A percentile compares a stretch with the other conserved stretches of the same genome.
phyloP scores from a whole-genome alignment of 2,329 filamentous ascomycete species.

The Fusarium nygamai region DNA sequence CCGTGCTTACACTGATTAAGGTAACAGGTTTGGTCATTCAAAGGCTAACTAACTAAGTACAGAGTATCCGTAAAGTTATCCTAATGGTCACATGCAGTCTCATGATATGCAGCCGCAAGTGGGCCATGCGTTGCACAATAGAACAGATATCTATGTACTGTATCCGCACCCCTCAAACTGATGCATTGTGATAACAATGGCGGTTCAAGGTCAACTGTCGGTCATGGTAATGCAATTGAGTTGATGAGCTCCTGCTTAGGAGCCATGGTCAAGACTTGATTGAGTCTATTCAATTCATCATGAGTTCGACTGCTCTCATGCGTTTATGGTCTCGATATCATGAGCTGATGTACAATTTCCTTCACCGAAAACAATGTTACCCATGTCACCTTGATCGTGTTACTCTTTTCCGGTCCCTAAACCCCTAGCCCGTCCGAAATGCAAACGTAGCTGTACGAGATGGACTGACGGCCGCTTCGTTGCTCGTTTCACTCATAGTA shows the following conservation, averaged over 20 bases:
- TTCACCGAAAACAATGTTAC: slow-evolving; percentile 1
- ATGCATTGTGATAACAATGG: neutral
- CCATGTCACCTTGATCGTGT: neutral
- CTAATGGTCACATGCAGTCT: slow-evolving; percentile 6
- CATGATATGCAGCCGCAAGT: slow-evolving; percentile 23
- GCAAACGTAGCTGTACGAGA: neutral
- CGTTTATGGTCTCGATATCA: neutral
- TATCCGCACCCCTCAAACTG: neutral
- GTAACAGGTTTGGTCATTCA: neutral
- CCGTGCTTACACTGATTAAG: neutral
- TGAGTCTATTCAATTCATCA: neutral
- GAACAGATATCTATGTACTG: neutral
- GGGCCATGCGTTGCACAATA: neutral
- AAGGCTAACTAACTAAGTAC: neutral
- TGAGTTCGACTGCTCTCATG: slow-evolving; percentile 5
- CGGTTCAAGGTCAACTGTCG: neutral
- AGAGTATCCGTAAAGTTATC: neutral
- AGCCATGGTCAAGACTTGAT: neutral
- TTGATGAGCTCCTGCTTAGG: neutral
- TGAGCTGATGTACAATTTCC: neutral
- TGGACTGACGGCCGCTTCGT: neutral
- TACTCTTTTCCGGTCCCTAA: neutral
- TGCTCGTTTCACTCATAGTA: slow-evolving; percentile 5
- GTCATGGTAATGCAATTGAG: neutral
- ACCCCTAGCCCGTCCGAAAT: neutral